Base-by-base conservation (phyloP, 495 filamentous ascomycete genomes). In the Parachaetomium inaequale region DNA sequence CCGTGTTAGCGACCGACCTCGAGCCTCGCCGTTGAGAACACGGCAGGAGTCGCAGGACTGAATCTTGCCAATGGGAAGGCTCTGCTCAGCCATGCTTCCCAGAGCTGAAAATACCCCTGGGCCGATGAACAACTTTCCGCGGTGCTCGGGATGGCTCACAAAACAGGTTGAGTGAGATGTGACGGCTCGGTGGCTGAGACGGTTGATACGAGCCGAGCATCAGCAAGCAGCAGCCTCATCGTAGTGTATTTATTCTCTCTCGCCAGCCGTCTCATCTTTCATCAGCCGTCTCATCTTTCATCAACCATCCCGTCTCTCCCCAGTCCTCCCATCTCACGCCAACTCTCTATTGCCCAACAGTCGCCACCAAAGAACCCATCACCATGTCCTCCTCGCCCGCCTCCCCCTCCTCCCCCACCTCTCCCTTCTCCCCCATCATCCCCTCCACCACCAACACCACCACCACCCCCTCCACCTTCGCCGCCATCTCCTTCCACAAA, bases 401-500 rank as follows among this genome's bases (percentile, higher is more conserved):
- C 26, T 34, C 42, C 19, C 5, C 32, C 19, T 8, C 34, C 19
- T 15, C 31, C 19, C 10, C 26, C 45, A 17, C 11, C 51, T 29
- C 29, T n/a, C 23, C 34, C 23, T 21, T 1, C 19, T n/a, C 46
- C 7, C 2, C 19, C 28, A 38, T 19, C n/a, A 6, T 36, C 31
- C 25, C 5, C 23, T 11, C 43, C 45, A 12, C 11, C 32, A 34
- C 11, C 32, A 34, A 34, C n/a, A 12, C 23, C 25, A 25, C 29
- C 40, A 7, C 52, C 45, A 25, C 34, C 42, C 36, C 32, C 3
- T 12, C 10, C 46, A 43, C 38, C 26, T 63, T 46, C 36, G 62
- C 69, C 10, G 62, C 49, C 19, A 34, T 71, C 53, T 69, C 64
- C 28, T 23, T 71, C 50, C 67, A 69, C 50, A 52, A 65, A 11